Evolutionary conservation across 2,329 filamentous ascomycete genomes (phyloP).

Genomic region (Penicillium sp.): DNA sequence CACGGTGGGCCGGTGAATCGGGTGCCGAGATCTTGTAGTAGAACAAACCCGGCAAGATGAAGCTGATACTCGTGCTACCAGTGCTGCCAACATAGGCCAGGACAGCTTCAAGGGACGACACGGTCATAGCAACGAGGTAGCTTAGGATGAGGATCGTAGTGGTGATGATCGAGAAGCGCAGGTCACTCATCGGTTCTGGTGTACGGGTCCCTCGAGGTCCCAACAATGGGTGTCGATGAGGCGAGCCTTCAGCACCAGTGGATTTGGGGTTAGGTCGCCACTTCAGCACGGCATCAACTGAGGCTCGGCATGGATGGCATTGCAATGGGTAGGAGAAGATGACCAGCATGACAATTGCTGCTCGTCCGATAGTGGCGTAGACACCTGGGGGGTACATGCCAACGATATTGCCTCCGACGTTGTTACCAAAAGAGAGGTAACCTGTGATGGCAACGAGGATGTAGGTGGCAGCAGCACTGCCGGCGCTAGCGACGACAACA

Average conservation of each 20-base stretch:
- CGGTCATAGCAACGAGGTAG: conserved; percentile 87
- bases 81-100: conserved; percentile 94
- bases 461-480: conserved; percentile 83
- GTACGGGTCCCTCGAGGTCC: conserved; percentile 43
- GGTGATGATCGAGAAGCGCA: conserved; percentile 86
- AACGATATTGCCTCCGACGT: conserved; percentile 88
- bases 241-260: conserved; percentile 43
- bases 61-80: conserved; percentile 91
- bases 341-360: conserved; percentile 92
- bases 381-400: conserved; percentile 80
- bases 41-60: conserved; percentile 92
- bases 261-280: conserved; percentile 67
- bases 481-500: conserved; percentile 82
- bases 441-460: conserved; percentile 91
- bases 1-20: conserved; percentile 81
- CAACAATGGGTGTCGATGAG: conserved; percentile 46
- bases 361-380: conserved; percentile 87
- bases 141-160: conserved; percentile 80
- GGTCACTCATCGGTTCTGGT: conserved; percentile 71
- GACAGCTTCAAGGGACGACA: conserved; percentile 84
- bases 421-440: conserved; percentile 92
- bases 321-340: conserved; percentile 96
- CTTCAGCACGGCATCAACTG: conserved; percentile 86
- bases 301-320: conserved; percentile 94
- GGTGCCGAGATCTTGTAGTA: conserved; percentile 98